Percentiles rank a stretch among this genome's conserved stretches.
These are phyloP conservation scores for Xylariaceae sp. DNA, from an alignment of 2,329 filamentous ascomycete species.

Conservation along the genomic window DNA sequence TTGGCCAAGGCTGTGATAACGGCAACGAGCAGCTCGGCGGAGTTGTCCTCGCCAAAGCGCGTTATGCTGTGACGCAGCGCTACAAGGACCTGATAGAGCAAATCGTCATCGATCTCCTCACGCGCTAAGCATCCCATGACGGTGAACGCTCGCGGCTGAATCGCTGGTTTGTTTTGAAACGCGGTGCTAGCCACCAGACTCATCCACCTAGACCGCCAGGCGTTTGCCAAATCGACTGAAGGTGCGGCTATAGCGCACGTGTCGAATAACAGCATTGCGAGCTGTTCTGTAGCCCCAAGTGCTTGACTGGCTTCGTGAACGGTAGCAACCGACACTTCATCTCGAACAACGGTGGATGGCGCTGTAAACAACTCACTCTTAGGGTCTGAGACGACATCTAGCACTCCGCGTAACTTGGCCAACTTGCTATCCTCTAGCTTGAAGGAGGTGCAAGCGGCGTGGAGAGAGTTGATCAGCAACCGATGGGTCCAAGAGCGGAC, in stretches of 20 bases:
- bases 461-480: constrained; percentile 60
- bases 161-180: constrained; percentile 67
- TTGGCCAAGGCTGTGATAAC: constrained; percentile 63
- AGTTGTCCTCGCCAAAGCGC: constrained; percentile 60
- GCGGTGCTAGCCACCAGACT: constrained; percentile 66
- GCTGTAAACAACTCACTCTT: constrained; percentile 53
- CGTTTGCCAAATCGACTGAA: constrained; percentile 59
- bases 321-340: constrained; percentile 50
- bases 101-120: constrained; percentile 67
- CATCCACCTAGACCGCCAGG: constrained; percentile 69
- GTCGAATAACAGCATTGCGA: constrained; percentile 58
- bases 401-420: constrained; percentile 48
- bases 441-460: constrained; percentile 63
- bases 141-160: constrained; percentile 63
- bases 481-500: constrained; percentile 56
- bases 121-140: constrained; percentile 66
- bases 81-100: constrained; percentile 66
- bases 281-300: constrained; percentile 53
- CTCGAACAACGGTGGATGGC: constrained; percentile 40
- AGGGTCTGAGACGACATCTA: constrained; percentile 56
- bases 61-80: constrained; percentile 59
- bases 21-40: constrained; percentile 62
- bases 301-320: constrained; percentile 47
- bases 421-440: constrained; percentile 54
- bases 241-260: constrained; percentile 59